Evolutionary conservation across 805 yeast genomes (phyloP).

Genomic region (Monosporozyma yasuniensis): DNA sequence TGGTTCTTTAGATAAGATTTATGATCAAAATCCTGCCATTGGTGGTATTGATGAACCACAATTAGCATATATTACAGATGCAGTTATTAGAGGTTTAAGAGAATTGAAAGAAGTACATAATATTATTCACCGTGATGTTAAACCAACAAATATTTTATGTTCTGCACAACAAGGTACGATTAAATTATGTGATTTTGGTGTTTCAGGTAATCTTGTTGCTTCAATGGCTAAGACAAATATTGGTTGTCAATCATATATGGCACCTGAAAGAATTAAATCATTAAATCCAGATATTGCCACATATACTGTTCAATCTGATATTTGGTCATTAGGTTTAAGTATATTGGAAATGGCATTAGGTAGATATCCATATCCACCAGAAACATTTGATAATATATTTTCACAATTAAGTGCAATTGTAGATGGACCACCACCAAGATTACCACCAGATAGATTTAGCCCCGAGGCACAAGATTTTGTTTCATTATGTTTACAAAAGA

Average conservation of each 20-base stretch:
- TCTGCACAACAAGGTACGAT: conserved; percentile 71
- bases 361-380: conserved; percentile 92
- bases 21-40: conserved; percentile 40
- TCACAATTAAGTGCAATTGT: conserved; percentile 93
- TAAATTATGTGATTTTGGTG: conserved; percentile 93
- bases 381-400: conserved; percentile 80
- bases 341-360: conserved; percentile 86
- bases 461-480: conserved; percentile 80
- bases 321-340: conserved; percentile 89
- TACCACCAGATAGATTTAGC: conserved; percentile 56
- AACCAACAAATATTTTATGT: conserved; percentile 88
- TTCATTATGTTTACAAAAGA: conserved; percentile 63
- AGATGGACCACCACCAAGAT: conserved; percentile 85
- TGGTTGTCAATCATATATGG: conserved; percentile 98
- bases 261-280: conserved; percentile 88
- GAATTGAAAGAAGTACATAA: conserved; percentile 83
- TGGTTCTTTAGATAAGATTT: conserved; percentile 82
- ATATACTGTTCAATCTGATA: conserved; percentile 88
- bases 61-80: conserved; percentile 68
- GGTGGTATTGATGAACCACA: conserved; percentile 68
- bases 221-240: conserved; percentile 90
- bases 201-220: conserved; percentile 88
- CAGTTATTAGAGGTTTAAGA: conserved; percentile 72
- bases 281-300: conserved; percentile 64
- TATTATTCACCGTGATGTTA: conserved; percentile 92